phyloP scores from a whole-genome alignment of 306 rosid species.

The Ammopiptanthus mongolicus region DNA sequence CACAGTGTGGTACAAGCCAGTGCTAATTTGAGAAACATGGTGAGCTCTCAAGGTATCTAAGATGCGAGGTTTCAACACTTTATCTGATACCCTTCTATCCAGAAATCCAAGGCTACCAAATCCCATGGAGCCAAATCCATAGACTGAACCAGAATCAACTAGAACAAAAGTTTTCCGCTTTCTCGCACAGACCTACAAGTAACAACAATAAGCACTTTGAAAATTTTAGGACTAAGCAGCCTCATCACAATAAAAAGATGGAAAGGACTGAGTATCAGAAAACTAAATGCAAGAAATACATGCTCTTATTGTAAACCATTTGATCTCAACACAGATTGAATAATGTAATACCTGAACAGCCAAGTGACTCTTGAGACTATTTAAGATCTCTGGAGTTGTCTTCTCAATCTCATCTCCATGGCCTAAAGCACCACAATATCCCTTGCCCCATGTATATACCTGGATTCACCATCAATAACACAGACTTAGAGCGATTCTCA shows the following conservation, averaged over 20 bases:
- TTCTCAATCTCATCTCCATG: constrained; percentile 93
- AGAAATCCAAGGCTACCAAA: constrained; percentile 95
- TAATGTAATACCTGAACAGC: constrained; percentile 73
- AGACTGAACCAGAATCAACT: constrained; percentile 63
- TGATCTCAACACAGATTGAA: neutral
- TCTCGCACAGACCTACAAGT: constrained; percentile 75
- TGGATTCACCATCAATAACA: constrained; percentile 26
- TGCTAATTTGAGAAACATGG: constrained; percentile 85
- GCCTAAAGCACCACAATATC: constrained; percentile 96
- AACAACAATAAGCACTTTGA: constrained; percentile 4
- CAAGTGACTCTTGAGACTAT: constrained; percentile 51
- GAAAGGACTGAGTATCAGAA: neutral
- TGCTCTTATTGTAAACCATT: constrained; percentile 3
- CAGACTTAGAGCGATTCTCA: neutral
- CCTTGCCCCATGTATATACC: constrained; percentile 95
- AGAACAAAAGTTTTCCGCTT: constrained; percentile 89
- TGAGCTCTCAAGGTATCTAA: constrained; percentile 63
- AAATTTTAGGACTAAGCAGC: neutral
- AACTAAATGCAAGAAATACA: neutral
- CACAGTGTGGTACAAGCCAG: constrained; percentile 78
- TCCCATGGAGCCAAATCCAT: constrained; percentile 88
- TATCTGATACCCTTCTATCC: constrained; percentile 66
- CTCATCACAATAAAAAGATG: neutral
- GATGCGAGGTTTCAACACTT: constrained; percentile 59
- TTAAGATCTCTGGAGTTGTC: constrained; percentile 68